phyloP scores from a whole-genome alignment of 192 early-diverging fungal species.

The Umbelopsis sp. region DNA sequence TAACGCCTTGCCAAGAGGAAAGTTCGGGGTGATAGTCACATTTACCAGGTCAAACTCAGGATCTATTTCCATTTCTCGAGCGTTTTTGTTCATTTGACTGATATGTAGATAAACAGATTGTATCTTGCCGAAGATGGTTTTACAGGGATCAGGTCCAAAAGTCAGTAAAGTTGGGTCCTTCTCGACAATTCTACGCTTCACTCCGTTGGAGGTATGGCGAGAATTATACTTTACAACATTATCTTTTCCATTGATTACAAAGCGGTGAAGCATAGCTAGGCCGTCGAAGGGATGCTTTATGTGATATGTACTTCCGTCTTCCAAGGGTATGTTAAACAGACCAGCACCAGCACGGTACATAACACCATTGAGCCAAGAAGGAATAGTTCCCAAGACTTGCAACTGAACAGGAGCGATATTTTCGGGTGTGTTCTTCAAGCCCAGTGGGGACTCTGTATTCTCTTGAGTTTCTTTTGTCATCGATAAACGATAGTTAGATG shows the following conservation, averaged over 20 bases:
- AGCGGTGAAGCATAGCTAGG: conserved; percentile 41
- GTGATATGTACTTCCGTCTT: conserved; percentile 41
- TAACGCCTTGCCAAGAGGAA: conserved; percentile 32
- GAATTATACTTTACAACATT: conserved; percentile 36
- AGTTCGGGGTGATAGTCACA: conserved; percentile 44
- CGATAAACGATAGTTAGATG: background rate
- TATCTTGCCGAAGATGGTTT: conserved; percentile 40
- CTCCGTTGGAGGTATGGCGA: conserved; percentile 39
- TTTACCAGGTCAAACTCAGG: conserved; percentile 46
- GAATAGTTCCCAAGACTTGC: conserved; percentile 26
- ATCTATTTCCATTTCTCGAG: conserved; percentile 27
- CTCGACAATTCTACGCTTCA: conserved; percentile 32
- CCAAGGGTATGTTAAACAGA: conserved; percentile 33
- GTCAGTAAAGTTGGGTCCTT: conserved; percentile 39
- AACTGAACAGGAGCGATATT: conserved; percentile 6
- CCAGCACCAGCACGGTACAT: conserved; percentile 41
- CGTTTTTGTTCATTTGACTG: conserved; percentile 27
- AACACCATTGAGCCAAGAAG: conserved; percentile 37
- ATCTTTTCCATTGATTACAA: conserved; percentile 28
- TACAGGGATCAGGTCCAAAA: conserved; percentile 44
- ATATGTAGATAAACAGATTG: conserved; percentile 39
- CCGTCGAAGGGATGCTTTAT: conserved; percentile 44
- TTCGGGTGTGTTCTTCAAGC: conserved; percentile 38
- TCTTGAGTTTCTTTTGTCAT: background rate
- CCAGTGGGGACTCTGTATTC: conserved; percentile 33